phyloP scores from a whole-genome alignment of 129 eudicot species.

The Chrysanthemum lavandulifolium region DNA sequence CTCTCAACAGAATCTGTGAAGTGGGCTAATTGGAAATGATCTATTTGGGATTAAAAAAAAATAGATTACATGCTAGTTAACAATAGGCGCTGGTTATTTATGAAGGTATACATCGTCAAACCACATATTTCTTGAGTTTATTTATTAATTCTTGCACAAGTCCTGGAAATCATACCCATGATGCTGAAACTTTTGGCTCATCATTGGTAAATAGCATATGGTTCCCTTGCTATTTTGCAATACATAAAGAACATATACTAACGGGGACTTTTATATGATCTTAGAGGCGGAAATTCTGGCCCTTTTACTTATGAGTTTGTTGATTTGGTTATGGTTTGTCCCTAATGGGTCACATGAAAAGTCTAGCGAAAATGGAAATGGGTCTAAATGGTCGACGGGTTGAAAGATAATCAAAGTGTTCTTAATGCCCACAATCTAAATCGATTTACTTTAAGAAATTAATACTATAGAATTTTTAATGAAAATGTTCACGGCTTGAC shows the following conservation, averaged over 20 bases:
- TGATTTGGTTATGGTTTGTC: not conserved
- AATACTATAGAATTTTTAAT: not conserved
- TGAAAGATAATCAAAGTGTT: not conserved
- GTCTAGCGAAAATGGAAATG: not conserved
- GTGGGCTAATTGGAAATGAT: conserved; percentile 45
- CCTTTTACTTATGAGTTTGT: not conserved
- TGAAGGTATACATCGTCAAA: conserved; percentile 24
- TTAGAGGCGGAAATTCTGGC: not conserved
- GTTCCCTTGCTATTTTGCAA: not conserved
- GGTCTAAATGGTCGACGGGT: not conserved
- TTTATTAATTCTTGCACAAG: not conserved
- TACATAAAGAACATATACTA: not conserved
- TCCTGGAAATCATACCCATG: not conserved
- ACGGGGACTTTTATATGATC: not conserved
- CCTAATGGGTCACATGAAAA: not conserved
- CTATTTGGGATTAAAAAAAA: not conserved
- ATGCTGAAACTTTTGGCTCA: not conserved
- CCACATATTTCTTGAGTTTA: not conserved
- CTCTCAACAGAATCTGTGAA: conserved; percentile 43
- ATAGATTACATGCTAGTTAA: not conserved
- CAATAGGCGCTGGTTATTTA: conserved; percentile 21
- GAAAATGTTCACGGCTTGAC: no score
- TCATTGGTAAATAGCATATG: not conserved
- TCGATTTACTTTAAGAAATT: not conserved
- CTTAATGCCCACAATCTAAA: not conserved